Evolutionary conservation across 1,284 basidiomycete genomes (phyloP), one percentile per base, ranked within the genome.

Genomic region (Tremellales sp.): DNA sequence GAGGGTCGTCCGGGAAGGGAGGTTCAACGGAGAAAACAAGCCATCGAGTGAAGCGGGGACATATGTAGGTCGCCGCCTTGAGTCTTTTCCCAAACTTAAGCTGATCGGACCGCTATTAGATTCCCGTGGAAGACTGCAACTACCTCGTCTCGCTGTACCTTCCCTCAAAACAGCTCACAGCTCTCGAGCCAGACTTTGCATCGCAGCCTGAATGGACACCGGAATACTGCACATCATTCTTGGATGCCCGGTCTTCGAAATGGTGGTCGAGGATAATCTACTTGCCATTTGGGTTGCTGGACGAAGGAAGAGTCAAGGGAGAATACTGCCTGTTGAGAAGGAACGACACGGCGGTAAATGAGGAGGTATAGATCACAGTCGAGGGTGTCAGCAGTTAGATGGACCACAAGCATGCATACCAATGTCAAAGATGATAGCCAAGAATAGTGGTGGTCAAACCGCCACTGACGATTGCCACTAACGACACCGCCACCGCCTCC

Each of bases 121-220:
- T 87, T 37, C 76, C 84, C 33, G 72, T 83, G 16, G 74, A 80
- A 22, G 74, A 78, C 34, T 97, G 92, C 69, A 84, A 87, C 66
- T 94, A 93, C 72, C 75, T 97, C 47, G 78, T 97, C 49, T 87
- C 93, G 66, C 78, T 90, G 31, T 84, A 88, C 70, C 86, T 87
- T 65, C 88, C 90, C 0, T 71, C 75, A 3, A 81, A 85, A 55
- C 79, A 81, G 2, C 54, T 72, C 18, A 81, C 83, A 13, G 42
- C 60, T 2, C 74, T 80, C 45, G 89, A 94, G 64, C 89, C 87
- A n/a, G 82, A 87, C 38, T 92, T 87, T 68, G 67, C 73, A 26
- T 36, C 52, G 12, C 42, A 57, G 29, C 51, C 60, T 14, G 60
- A 61, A 27, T 97, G 89, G 88, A 83, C 89, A 47, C 80, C 81